Evolutionary conservation across 768 basidiomycete genomes (phyloP), one percentile per base, ranked within the genome.

Genomic region (Mycena maculata): DNA sequence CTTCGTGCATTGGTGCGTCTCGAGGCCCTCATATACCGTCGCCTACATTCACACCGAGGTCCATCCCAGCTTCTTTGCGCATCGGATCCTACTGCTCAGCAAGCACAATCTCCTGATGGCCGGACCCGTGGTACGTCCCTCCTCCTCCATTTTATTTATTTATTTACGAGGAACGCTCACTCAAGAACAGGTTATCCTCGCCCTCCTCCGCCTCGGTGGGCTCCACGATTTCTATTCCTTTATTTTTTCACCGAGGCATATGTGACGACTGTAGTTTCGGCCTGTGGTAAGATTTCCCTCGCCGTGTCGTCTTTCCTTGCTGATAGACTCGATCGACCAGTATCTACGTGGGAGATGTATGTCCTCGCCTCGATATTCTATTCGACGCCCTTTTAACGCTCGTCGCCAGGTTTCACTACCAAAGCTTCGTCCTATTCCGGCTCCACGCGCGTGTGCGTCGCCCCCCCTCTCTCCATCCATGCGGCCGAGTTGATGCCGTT

Each of bases 1-100:
- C 55, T 76, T 86, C 27, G 85, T 87, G 6, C 86, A 87, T 63
- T 83, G 85, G 85, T 86, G 64, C 31, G 79, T 57, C n/a, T 16
- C 48, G 44, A 39, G 27, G n/a, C n/a, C n/a, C n/a, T n/a, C n/a
- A n/a, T n/a, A n/a, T n/a, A n/a, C n/a, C n/a, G n/a, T n/a, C n/a
- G n/a, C n/a, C n/a, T n/a, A n/a, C n/a, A n/a, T n/a, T n/a, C n/a
- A n/a, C n/a, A n/a, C n/a, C n/a, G n/a, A n/a, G n/a, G n/a, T n/a
- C n/a, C n/a, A n/a, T n/a, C n/a, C n/a, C 33, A 65, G 54, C 30
- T 56, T 73, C 28, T 44, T 59, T 23, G 56, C 63, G 11, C 16
- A 50, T 15, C 33, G 25, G 6, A 55, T 50, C 62, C 47, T 56
- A 25, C 47, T 61, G 23, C 65, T 38, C 65, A 83, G 84, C 82